These are phyloP conservation scores for Coix lacrymajobi DNA, from an alignment of 176 grass and related monocot species.

Conservation along the genomic window DNA sequence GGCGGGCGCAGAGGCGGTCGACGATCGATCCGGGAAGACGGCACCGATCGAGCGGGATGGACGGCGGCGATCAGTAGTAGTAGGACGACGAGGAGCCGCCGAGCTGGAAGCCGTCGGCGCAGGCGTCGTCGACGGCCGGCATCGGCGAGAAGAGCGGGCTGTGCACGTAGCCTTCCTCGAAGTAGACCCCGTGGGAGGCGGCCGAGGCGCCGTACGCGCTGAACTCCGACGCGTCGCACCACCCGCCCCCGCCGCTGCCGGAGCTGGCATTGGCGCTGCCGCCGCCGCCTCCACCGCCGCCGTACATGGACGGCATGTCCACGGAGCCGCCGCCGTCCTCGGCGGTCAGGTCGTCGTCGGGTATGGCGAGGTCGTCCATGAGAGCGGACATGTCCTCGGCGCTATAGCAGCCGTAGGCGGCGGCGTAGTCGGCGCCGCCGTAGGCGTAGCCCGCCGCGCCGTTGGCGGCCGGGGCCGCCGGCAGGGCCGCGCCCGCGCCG, in stretches of 20 bases:
- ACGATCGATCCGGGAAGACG: neutral
- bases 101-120: constrained; percentile 88
- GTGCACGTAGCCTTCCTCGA: constrained; percentile 97
- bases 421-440: neutral
- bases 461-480: neutral
- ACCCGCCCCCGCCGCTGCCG: constrained; percentile 20
- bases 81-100: constrained; percentile 72
- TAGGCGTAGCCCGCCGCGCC: neutral
- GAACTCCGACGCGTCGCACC: constrained; percentile 61
- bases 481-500: neutral
- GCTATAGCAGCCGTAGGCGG: neutral
- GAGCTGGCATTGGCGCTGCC: neutral
- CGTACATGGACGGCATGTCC: constrained; percentile 14
- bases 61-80: constrained; percentile 39
- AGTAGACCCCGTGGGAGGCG: constrained; percentile 65
- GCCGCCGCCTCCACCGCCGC: neutral
- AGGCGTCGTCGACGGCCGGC: constrained; percentile 71
- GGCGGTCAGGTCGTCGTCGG: constrained; percentile 32
- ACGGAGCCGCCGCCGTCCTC: neutral
- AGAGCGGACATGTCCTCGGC: constrained; percentile 31
- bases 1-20: constrained; percentile 46
- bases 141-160: constrained; percentile 97
- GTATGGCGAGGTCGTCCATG: constrained; percentile 41
- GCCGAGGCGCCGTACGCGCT: constrained; percentile 31
- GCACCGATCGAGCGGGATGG: constrained; percentile 10